Conservation (phyloP, 768 basidiomycete genomes). For the Tylopilus intermedius region DNA sequence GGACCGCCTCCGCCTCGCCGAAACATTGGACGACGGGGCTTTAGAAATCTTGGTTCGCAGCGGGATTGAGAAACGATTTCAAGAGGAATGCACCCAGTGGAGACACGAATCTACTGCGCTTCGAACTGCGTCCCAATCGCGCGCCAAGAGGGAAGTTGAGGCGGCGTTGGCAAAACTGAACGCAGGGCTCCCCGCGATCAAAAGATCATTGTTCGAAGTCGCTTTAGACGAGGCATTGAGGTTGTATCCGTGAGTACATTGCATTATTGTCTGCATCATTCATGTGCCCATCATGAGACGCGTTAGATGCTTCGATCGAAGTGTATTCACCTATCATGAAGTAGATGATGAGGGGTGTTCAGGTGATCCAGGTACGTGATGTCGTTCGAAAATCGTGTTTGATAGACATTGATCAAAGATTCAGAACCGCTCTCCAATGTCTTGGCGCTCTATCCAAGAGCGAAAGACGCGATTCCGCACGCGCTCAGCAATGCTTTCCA, state of each 20-base stretch:
- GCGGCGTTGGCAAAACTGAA: no score
- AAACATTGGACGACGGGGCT: slow-evolving; percentile 23
- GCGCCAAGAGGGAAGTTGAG: no score
- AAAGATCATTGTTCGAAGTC: slow-evolving; percentile 18
- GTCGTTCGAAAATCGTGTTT: no score
- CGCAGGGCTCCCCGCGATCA: no score
- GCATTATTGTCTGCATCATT: neutral
- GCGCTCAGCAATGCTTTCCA: no score
- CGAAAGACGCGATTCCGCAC: no score
- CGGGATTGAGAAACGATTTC: slow-evolving; percentile 30
- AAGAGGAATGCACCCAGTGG: slow-evolving; percentile 21
- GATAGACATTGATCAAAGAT: no score
- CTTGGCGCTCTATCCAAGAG: no score
- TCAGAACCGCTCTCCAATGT: no score
- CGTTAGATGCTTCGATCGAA: slow-evolving; percentile 15
- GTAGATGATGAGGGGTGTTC: neutral
- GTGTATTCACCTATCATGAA: slow-evolving; percentile 1
- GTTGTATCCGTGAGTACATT: slow-evolving; percentile 23
- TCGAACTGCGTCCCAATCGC: no score
- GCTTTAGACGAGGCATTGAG: slow-evolving; percentile 18
- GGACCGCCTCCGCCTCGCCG: slow-evolving; percentile 23
- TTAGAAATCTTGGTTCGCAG: slow-evolving; percentile 24
- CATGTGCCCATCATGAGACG: neutral
- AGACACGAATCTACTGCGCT: slow-evolving; percentile 9
- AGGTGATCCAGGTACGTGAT: slow-evolving; percentile 4